phyloP scores from a whole-genome alignment of 139 green algal genomes.

The Spirogloea muscicola region DNA sequence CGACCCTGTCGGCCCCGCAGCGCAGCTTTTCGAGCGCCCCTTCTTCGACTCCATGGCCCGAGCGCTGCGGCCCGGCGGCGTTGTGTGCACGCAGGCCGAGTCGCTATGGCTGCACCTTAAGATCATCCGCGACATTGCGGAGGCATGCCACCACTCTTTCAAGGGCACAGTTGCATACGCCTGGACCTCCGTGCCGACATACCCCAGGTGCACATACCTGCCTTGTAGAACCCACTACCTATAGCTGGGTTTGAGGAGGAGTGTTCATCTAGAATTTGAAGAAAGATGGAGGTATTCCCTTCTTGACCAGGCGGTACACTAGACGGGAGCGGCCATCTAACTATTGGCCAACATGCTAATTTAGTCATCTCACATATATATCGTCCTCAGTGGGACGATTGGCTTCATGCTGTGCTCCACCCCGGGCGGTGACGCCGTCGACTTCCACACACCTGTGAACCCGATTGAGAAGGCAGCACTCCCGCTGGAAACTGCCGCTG shows the following conservation, averaged over 20 bases:
- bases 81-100: slow-evolving; percentile 93
- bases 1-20: slow-evolving; percentile 74
- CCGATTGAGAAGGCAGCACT: slow-evolving; percentile 41
- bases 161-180: slow-evolving; percentile 83
- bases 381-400: slow-evolving; percentile 79
- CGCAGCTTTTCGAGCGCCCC: slow-evolving; percentile 40
- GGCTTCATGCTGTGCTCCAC: slow-evolving; percentile 97
- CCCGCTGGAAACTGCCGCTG: too few relatives aligned
- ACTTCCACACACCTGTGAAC: slow-evolving; percentile 35
- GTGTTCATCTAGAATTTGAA: background rate
- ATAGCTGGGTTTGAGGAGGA: too few relatives aligned
- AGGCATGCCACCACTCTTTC: slow-evolving; percentile 85
- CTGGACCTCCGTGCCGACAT: slow-evolving; percentile 95
- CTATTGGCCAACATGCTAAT: too few relatives aligned
- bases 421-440: slow-evolving; percentile 17
- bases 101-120: slow-evolving; percentile 89
- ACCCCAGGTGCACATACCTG: slow-evolving; percentile 66
- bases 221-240: too few relatives aligned
- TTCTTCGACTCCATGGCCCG: slow-evolving; percentile 94
- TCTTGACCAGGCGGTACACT: too few relatives aligned
- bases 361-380: too few relatives aligned
- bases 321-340: too few relatives aligned
- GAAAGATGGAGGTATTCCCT: background rate
- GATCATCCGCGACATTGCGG: slow-evolving; percentile 87
- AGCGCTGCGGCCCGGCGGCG: slow-evolving; percentile 80